A percentile compares a stretch with the other conserved stretches of the same genome.
phyloP scores from a whole-genome alignment of 441 rosid genomes.

The Biscutella laevigata region DNA sequence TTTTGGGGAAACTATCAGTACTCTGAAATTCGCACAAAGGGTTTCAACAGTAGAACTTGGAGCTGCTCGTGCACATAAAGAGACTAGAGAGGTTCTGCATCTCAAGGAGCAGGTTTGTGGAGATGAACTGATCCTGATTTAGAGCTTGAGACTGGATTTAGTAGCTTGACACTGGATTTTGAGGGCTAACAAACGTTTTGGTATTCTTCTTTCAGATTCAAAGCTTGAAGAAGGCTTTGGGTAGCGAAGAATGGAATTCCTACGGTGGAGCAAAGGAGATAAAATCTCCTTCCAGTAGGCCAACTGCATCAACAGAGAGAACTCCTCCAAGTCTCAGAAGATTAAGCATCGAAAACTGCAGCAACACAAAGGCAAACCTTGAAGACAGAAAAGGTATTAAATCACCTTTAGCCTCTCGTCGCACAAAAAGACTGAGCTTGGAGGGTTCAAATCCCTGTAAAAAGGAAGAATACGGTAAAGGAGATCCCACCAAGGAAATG shows the following conservation, averaged over 20 bases:
- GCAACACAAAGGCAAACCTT: slow-evolving; percentile 37
- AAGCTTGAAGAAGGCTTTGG: slow-evolving; percentile 70
- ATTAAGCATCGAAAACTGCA: slow-evolving; percentile 56
- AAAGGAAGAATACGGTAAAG: slow-evolving; percentile 30
- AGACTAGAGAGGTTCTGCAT: slow-evolving; percentile 66
- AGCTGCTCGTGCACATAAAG: slow-evolving; percentile 70
- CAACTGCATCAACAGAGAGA: slow-evolving; percentile 27
- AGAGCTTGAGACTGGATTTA: too few species aligned
- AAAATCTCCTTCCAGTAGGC: slow-evolving; percentile 38
- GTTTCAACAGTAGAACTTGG: slow-evolving; percentile 81
- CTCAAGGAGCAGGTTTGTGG: slow-evolving; percentile 63
- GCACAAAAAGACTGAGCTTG: slow-evolving; percentile 48
- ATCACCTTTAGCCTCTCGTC: slow-evolving; percentile 39
- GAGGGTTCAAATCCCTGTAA: slow-evolving; percentile 45
- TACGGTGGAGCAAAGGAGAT: slow-evolving; percentile 30
- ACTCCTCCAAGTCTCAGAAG: slow-evolving; percentile 38
- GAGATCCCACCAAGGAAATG: slow-evolving; percentile 26
- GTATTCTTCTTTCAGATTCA: slow-evolving; percentile 50
- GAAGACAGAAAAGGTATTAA: slow-evolving; percentile 40
- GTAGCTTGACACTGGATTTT: not conserved
- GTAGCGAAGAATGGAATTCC: slow-evolving; percentile 41
- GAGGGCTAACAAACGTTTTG: slow-evolving; percentile 7
- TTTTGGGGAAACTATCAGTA: slow-evolving; percentile 71
- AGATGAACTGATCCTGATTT: not conserved
- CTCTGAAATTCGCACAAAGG: slow-evolving; percentile 86